Base-by-base conservation (phyloP, 768 basidiomycete genomes). In the Sarcodon sp. region DNA sequence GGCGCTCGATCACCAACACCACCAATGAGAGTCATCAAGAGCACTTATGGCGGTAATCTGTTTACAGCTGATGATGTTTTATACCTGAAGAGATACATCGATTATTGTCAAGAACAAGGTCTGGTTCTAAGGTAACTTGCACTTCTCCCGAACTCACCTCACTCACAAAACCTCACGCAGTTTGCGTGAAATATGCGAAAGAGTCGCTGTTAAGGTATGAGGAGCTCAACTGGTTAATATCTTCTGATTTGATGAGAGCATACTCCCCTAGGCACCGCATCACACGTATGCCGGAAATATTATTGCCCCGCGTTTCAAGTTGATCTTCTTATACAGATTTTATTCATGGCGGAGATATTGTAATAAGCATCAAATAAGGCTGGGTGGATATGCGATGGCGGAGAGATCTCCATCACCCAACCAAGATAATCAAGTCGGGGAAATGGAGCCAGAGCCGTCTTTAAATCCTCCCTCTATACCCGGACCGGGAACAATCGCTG, bases 301-400 rank as follows among this genome's bases (percentile, higher is more conserved):
- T 38, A 27, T 15, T 37, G 31, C 6, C 6, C 3, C 15, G 4
- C 38, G 35, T 27, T 27, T 27, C 21, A 27, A 27, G 21, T 27
- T 27, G 21, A 27, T 27, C 21, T 27, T 27, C 21, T 27, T 27
- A 41, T 8, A 12, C 47, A 89, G 87, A 9, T 90, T 90, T 60
- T 90, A 88, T 60, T 90, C 87, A 1, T 91, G 88, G 88, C 76
- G 88, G 36, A 77, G 88, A 39, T 91, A 90, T 57, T 91, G 88
- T 67, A 91, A 91, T 60, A 91, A 90, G 59, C 87, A 91, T 61
- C 86, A 90, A 62, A 91, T 91, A 45, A 79, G 85, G n/a, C 70
- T 91, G 0, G 85, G 86, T 21, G 86, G 87, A 2, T 91, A 90
- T 55, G 68, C 76, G 7, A 89, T 90, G 87, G 80, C 76, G 47